Base-by-base conservation (phyloP, 768 basidiomycete genomes). In the Boletus subparvulus region DNA sequence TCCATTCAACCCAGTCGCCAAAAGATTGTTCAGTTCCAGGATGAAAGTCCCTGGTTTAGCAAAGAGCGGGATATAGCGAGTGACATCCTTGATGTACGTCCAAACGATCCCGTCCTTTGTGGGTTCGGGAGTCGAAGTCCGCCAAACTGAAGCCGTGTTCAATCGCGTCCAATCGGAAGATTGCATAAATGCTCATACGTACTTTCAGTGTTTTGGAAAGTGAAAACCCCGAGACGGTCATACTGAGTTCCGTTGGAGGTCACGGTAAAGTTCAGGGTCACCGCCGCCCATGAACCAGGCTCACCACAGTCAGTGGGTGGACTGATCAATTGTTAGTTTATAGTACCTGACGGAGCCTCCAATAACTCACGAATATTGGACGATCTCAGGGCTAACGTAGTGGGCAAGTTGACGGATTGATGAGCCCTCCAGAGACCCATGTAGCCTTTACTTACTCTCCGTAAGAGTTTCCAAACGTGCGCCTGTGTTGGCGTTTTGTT, bases 51-150 rank as follows among this genome's bases (percentile, higher is more conserved):
- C 88, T 0, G 82, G 73, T 58, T 84, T 79, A 2, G 82, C 74
- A 65, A 92, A 92, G 39, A 92, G 78, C 1, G 88, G 87, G 4
- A 78, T 80, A 58, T 85, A 92, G 24, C 82, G 82, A 8, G 88
- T 86, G 26, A 87, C 87, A 61, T 92, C 90, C 66, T 91, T 91
- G 61, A 83, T 69, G 53, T 80, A 85, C 1, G 88, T 89, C 89
- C 88, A 91, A 47, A 89, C 84, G 56, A 91, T 90, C 12, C 89
- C 90, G 47, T 82, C 77, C 14, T 61, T 62, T 1, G 83, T 86
- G 0, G 90, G 90, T 69, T 92, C 90, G 0, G 89, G 85, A 17
- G 90, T 92, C 0, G 88, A 90, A 19, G 87, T 90, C 37, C 90
- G 78, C 90, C 89, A 90, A 49, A 90, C 87, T 88, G 46, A 28